Conservation (phyloP, 164 flowering plant genomes). For the Malania oleifera region DNA sequence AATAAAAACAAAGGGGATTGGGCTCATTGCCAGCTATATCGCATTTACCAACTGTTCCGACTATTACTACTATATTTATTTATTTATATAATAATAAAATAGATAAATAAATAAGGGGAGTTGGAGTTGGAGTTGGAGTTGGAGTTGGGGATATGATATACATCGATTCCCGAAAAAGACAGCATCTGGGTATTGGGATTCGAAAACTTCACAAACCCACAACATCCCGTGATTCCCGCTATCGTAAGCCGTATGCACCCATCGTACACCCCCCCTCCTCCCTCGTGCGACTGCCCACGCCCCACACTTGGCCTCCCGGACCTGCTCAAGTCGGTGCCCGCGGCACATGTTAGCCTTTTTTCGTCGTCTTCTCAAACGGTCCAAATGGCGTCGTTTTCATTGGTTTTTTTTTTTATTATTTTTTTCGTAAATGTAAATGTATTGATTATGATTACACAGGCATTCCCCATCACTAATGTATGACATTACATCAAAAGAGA, state of each 20-base stretch:
- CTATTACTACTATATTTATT: no score
- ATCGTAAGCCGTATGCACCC: conserved; percentile 24
- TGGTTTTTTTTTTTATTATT: not conserved
- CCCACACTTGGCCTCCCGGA: no score
- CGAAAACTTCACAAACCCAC: conserved; percentile 12
- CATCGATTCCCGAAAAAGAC: conserved; percentile 24
- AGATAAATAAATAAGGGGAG: no score
- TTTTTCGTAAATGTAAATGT: not conserved
- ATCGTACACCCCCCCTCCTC: conserved; percentile 3
- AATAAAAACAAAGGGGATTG: conserved; percentile 5
- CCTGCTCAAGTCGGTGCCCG: no score
- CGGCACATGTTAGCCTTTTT: no score
- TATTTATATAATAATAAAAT: no score
- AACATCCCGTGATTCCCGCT: conserved; percentile 33
- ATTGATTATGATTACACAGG: not conserved
- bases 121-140: no score
- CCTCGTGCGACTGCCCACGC: not conserved
- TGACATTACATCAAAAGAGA: no score
- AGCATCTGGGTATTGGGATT: conserved; percentile 33
- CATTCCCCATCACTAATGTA: no score
- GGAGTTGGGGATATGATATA: not conserved
- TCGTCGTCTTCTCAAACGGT: not conserved
- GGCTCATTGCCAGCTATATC: conserved; percentile 23
- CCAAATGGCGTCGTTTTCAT: not conserved
- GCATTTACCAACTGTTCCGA: not conserved